Evolutionary conservation across 2,329 filamentous ascomycete genomes (phyloP), one percentile per base, ranked within the genome.

Genomic region (Penicillium sp.): DNA sequence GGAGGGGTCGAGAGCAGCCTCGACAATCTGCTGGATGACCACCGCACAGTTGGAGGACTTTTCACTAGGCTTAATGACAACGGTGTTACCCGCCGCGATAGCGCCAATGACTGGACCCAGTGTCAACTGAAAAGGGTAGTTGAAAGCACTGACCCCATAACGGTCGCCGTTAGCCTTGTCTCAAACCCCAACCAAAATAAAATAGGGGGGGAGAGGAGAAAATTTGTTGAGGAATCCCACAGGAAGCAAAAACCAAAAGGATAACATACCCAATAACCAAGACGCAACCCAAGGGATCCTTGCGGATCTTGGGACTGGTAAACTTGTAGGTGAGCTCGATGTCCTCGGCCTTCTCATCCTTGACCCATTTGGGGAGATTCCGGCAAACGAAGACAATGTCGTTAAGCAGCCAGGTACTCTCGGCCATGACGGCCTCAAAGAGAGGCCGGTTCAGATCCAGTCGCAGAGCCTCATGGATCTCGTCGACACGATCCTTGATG

Each of bases 51-150:
- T 75, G 19, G 90, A 83, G 0, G 90, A 77, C 48, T 81, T 80
- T 73, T 98, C 93, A 17, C 87, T 93, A 4, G 93, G 91, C 77
- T 98, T 98, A 61, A 97, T 67, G 19, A 96, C 75, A 41, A 84
- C 88, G 5, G 90, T 91, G 69, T 93, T 96, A 45, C 93, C 93
- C 7, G 88, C 91, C 37, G 87, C 83, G 61, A 98, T 95, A 62
- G 91, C 93, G 51, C 91, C 93, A 55, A 95, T 80, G 53, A 95
- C 70, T 2, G 91, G 89, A 1, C 81, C 79, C 34, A 97, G 67
- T 33, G 83, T 82, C 37, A 97, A 77, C 70, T 90, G 84, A 67
- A 95, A 75, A 44, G 93, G 93, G 69, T 90, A 95, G 75, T 98
- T 98, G 80, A 88, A 97, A 38, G 93, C 83, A 50, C 81, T n/a